Evolutionary conservation across 305 asterid species (phyloP).

Genomic region (Fraxinus paxiana): DNA sequence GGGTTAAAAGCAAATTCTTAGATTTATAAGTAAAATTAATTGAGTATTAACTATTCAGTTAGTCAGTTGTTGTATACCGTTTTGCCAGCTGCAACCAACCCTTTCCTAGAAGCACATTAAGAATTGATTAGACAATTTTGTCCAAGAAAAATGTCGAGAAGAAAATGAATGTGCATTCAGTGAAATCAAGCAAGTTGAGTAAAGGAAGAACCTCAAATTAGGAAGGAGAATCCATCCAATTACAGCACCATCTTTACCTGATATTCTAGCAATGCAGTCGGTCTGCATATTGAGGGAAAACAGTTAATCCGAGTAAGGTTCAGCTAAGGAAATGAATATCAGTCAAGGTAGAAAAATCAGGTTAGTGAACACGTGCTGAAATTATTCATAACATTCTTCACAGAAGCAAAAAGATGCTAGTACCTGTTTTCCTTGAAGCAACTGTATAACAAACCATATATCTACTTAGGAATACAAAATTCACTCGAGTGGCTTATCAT

Average conservation of each 20-base stretch:
- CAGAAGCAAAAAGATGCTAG: background rate
- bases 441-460: background rate
- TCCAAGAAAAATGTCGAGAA: constrained; percentile 1
- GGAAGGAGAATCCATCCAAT: constrained; percentile 86
- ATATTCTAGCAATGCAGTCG: constrained; percentile 89
- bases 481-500: background rate
- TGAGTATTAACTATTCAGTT: background rate
- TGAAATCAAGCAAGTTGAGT: background rate
- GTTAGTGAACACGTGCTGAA: background rate
- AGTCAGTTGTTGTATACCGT: constrained; percentile 32
- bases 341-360: background rate
- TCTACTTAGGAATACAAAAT: background rate
- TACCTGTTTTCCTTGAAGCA: background rate
- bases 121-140: constrained; percentile 14
- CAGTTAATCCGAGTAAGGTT: background rate
- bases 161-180: background rate
- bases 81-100: constrained; percentile 43
- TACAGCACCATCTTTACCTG: constrained; percentile 55
- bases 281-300: constrained; percentile 44
- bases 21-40: background rate
- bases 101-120: constrained; percentile 37
- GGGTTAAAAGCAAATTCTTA: background rate
- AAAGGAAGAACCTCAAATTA: constrained; percentile 57
- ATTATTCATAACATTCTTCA: background rate
- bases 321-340: background rate